Evolutionary conservation across 495 filamentous ascomycete species (phyloP).

Genomic region (Neurospora cerealis): DNA sequence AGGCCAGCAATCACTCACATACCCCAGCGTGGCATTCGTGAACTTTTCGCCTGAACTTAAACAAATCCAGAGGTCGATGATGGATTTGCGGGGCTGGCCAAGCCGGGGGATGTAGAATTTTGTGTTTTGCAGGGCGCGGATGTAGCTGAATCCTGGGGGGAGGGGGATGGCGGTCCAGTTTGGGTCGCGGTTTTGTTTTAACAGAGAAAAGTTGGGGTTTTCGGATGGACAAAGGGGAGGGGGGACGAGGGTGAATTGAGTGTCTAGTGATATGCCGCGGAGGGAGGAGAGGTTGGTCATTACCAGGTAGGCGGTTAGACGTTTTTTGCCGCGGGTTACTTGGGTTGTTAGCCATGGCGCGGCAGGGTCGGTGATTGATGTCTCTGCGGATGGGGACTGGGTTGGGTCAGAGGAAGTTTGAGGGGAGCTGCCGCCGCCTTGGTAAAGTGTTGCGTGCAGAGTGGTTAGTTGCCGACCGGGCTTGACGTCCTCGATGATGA

Average conservation of each 20-base stretch:
- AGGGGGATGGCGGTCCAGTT: slow-evolving; percentile 37
- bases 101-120: slow-evolving; percentile 45
- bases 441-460: slow-evolving; percentile 55
- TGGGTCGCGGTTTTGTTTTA: slow-evolving; percentile 29
- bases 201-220: slow-evolving; percentile 23
- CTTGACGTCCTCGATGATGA: slow-evolving; percentile 64
- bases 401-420: not conserved
- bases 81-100: slow-evolving; percentile 28
- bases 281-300: slow-evolving; percentile 51
- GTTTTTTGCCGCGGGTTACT: slow-evolving; percentile 6
- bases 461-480: slow-evolving; percentile 59
- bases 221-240: slow-evolving; percentile 18
- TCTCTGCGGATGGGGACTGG: too few species aligned
- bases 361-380: too few species aligned
- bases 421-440: slow-evolving; percentile 14
- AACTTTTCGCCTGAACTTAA: slow-evolving; percentile 40
- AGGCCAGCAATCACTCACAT: slow-evolving; percentile 44
- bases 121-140: slow-evolving; percentile 38
- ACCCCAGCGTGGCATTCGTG: slow-evolving; percentile 47
- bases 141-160: slow-evolving; percentile 26
- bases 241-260: slow-evolving; percentile 36
- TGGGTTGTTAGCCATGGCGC: not conserved
- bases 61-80: slow-evolving; percentile 59
- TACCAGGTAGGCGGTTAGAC: slow-evolving; percentile 53
- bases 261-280: slow-evolving; percentile 44